phyloP scores from a whole-genome alignment of 2,329 filamentous ascomycete species.

The Trichoderma koningii region DNA sequence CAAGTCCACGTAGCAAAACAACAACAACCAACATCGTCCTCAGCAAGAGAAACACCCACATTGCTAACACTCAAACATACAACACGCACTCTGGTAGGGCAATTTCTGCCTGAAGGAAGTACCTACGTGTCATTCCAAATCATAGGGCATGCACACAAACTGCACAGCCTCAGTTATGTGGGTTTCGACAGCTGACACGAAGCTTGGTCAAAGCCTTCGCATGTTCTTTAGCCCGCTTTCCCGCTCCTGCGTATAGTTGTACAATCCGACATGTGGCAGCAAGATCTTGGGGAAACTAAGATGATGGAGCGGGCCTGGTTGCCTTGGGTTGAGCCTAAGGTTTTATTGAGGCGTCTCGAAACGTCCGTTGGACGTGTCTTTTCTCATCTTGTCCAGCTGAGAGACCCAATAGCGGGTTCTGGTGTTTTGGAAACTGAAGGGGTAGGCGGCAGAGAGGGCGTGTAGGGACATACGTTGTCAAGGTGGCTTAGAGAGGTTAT shows the following conservation, averaged over 20 bases:
- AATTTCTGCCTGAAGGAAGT: no score
- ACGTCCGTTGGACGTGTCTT: not conserved
- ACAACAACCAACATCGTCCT: no score
- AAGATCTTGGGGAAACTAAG: not conserved
- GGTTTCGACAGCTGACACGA: not conserved
- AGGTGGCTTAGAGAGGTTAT: not conserved
- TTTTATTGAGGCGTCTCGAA: not conserved
- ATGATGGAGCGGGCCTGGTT: not conserved
- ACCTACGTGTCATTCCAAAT: not conserved
- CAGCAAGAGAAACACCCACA: no score
- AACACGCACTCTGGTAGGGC: no score
- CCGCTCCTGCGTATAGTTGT: not conserved
- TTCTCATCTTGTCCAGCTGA: no score
- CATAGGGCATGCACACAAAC: not conserved
- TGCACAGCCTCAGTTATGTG: slow-evolving; percentile 10
- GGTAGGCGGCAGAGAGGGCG: not conserved
- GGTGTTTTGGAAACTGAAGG: not conserved
- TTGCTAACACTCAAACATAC: no score
- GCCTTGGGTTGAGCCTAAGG: not conserved
- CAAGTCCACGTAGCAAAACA: no score
- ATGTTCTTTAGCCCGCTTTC: no score
- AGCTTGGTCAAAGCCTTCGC: not conserved
- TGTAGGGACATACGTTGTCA: not conserved
- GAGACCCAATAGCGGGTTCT: not conserved
- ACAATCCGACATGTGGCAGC: not conserved